Evolutionary conservation across 306 rosid genomes (phyloP).

Genomic region (Fagus sylvatica): DNA sequence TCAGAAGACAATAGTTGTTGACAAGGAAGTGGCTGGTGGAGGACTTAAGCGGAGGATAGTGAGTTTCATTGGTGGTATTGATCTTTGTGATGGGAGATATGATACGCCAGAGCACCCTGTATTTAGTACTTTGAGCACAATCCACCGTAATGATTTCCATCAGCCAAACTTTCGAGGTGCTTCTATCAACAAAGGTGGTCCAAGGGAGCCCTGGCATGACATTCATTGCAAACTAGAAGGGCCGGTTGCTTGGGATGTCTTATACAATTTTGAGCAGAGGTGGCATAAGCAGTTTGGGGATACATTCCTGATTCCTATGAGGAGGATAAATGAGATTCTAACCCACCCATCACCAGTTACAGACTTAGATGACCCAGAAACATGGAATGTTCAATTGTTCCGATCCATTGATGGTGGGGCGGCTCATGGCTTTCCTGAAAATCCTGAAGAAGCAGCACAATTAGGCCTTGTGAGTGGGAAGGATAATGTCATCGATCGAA

Average conservation of each 20-base stretch:
- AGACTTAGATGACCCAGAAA: constrained; percentile 25
- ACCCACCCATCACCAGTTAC: constrained; percentile 22
- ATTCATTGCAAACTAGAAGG: constrained; percentile 85
- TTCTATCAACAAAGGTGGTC: constrained; percentile 80
- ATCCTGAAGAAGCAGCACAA: constrained; percentile 39
- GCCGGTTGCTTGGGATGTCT: constrained; percentile 76
- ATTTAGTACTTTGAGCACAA: constrained; percentile 51
- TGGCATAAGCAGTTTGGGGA: constrained; percentile 69
- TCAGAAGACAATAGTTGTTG: constrained; percentile 69
- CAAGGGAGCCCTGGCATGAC: constrained; percentile 97
- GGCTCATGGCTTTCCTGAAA: constrained; percentile 61
- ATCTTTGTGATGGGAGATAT: constrained; percentile 87
- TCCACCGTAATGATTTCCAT: constrained; percentile 67
- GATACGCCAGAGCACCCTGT: constrained; percentile 67
- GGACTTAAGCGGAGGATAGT: constrained; percentile 42
- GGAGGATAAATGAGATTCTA: constrained; percentile 31
- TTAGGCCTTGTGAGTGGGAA: constrained; percentile 76
- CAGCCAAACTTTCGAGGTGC: constrained; percentile 75
- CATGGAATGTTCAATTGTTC: constrained; percentile 82
- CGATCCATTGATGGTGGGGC: constrained; percentile 87
- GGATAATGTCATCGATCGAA: constrained; percentile 60
- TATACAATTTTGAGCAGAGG: constrained; percentile 75
- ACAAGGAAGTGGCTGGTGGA: constrained; percentile 30
- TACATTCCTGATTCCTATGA: constrained; percentile 32
- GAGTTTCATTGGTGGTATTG: constrained; percentile 84